Conservation (phyloP, 805 yeast genomes). For the Tetrapisispora iriomotensis region DNA sequence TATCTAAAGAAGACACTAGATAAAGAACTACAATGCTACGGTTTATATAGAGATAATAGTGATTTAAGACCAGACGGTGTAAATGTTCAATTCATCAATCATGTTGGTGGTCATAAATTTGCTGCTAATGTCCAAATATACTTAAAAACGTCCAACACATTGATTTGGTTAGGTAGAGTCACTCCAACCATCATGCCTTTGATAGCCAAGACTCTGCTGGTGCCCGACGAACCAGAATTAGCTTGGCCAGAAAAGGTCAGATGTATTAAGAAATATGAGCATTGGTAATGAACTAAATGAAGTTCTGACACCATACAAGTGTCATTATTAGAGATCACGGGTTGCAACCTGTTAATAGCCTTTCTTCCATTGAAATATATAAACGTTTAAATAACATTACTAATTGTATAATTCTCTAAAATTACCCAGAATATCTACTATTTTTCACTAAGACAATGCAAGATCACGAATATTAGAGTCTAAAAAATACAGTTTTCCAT, state of each 20-base stretch:
- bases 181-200: slow-evolving; percentile 66
- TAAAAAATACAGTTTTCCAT: too few species aligned
- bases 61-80: slow-evolving; percentile 74
- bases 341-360: too few species aligned
- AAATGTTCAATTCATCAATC: slow-evolving; percentile 60
- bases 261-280: slow-evolving; percentile 40
- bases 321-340: too few species aligned
- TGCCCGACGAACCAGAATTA: slow-evolving; percentile 62
- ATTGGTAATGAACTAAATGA: slow-evolving; percentile 14
- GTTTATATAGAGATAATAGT: slow-evolving; percentile 62
- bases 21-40: slow-evolving; percentile 56
- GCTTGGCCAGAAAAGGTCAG: slow-evolving; percentile 51
- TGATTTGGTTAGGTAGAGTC: slow-evolving; percentile 83
- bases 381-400: too few species aligned
- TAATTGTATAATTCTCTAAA: too few species aligned
- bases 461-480: too few species aligned
- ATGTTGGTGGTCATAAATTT: slow-evolving; percentile 93
- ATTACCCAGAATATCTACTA: too few species aligned
- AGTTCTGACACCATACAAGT: not conserved
- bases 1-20: slow-evolving; percentile 75
- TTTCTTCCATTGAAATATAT: too few species aligned
- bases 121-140: slow-evolving; percentile 84
- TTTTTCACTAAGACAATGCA: too few species aligned
- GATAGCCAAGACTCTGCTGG: slow-evolving; percentile 64
- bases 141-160: slow-evolving; percentile 34